Base-by-base conservation (phyloP, 306 rosid genomes). In the Cyclanthera cordifolia region DNA sequence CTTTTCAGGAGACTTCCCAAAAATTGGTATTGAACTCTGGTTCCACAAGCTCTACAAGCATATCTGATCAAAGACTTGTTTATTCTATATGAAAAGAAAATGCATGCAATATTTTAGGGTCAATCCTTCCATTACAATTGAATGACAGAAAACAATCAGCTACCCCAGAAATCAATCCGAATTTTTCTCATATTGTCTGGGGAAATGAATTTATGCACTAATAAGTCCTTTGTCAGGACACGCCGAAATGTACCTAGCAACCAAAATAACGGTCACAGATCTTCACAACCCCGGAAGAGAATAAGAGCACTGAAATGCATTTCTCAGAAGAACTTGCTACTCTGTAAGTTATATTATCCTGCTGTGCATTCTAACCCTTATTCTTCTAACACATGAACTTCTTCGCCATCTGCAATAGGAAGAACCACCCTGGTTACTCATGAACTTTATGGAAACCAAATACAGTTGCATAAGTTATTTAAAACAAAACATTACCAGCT, bases 341-440 rank as follows among this genome's bases (percentile, higher is more conserved):
- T 12, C 14, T 59, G 66, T n/a, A 57, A 57, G 45, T 28, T 57
- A 30, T 8, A 37, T 37, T 6, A 58, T 58, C 45, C 66, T 3
- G 69, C 51, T 6, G 69, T 39, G 32, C 19, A 19, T 59, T 76
- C 55, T 70, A 61, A 73, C 69, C 74, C 84, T 59, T 55, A 55
- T 0, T 53, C 67, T 13, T 23, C 82, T 54, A 37, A 28, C 65
- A 80, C 96, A 41, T 76, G 75, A 68, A 89, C 82, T 78, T 87
- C 82, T 78, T 87, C 87, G 63, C 96, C 99, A 45, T 86, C 96
- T 93, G 74, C 69, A 67, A 56, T 73, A 74, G 37, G 28, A 73
- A 71, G 65, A 67, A 83, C 48, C 71, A 58, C 47, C 56, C 64
- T 67, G 4, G 52, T 61, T 28, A 69, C 67, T 61, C 16, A 43